These are phyloP conservation scores for Rhexocercosporidium sp. DNA, from an alignment of 2,329 filamentous ascomycete species.

Conservation along the genomic window DNA sequence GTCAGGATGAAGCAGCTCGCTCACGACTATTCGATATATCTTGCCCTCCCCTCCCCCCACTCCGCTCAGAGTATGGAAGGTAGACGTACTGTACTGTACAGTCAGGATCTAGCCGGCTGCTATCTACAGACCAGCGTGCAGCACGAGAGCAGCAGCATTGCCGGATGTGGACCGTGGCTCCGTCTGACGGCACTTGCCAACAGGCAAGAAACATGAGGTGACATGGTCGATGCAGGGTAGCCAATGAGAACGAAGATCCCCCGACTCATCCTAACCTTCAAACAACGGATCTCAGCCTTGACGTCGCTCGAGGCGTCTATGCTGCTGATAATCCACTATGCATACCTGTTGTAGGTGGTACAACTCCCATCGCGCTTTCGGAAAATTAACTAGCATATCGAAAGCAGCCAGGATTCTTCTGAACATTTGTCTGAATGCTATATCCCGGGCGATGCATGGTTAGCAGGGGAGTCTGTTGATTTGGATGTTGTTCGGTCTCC, in stretches of 20 bases:
- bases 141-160: neutral
- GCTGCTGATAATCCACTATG: neutral
- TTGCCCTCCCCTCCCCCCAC: too few relatives aligned
- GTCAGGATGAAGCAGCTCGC: too few relatives aligned
- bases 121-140: neutral
- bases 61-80: neutral
- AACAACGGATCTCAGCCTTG: conserved; percentile 10
- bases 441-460: neutral
- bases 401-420: neutral
- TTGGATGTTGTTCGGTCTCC: conserved; percentile 1
- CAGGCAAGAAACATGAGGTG: conserved; percentile 16
- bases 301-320: neutral
- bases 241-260: conserved; percentile 6
- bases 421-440: too few relatives aligned
- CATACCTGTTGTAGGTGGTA: neutral
- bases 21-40: neutral
- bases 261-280: neutral
- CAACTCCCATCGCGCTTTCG: neutral
- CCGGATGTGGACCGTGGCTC: conserved; percentile 9
- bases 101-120: neutral
- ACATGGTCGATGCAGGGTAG: neutral
- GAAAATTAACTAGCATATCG: neutral
- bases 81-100: neutral
- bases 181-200: conserved; percentile 10
- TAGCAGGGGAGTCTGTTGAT: conserved; percentile 2